Evolutionary conservation across 2,329 filamentous ascomycete species (phyloP).

Genomic region (Mycosphaerella sp.): DNA sequence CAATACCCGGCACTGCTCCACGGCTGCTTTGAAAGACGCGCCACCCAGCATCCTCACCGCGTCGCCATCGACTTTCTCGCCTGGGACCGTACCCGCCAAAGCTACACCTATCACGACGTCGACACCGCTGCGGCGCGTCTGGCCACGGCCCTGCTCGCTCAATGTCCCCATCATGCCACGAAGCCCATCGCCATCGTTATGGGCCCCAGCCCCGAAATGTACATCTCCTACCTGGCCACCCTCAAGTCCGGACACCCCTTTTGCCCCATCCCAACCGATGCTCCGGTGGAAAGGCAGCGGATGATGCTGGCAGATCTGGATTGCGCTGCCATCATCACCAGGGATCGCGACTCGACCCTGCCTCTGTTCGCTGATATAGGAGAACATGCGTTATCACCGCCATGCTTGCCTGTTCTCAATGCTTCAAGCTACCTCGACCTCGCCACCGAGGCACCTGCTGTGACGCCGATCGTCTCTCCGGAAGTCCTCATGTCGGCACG

Average conservation of each 20-base stretch:
- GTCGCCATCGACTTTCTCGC: neutral
- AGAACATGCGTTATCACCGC: too few relatives aligned
- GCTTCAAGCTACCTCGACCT: neutral
- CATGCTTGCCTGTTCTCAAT: neutral
- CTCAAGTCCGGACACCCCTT: neutral
- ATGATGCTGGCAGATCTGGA: neutral
- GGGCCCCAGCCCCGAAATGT: conserved; percentile 4
- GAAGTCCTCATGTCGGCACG: neutral
- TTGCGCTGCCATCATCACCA: neutral
- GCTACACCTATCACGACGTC: neutral
- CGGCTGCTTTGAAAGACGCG: neutral
- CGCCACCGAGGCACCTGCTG: neutral
- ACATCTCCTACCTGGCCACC: neutral
- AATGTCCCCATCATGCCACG: neutral
- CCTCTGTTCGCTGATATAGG: neutral
- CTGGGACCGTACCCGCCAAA: neutral
- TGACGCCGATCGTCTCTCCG: neutral
- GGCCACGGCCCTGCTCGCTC: neutral
- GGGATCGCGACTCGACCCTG: neutral
- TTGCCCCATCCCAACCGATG: conserved; percentile 1
- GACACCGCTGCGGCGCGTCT: neutral
- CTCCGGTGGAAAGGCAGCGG: neutral
- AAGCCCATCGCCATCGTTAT: neutral
- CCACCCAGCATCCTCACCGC: neutral
- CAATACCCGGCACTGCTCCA: neutral